Evolutionary conservation across 176 grass and related monocot genomes (phyloP).

Genomic region (Dactylis glomerata): DNA sequence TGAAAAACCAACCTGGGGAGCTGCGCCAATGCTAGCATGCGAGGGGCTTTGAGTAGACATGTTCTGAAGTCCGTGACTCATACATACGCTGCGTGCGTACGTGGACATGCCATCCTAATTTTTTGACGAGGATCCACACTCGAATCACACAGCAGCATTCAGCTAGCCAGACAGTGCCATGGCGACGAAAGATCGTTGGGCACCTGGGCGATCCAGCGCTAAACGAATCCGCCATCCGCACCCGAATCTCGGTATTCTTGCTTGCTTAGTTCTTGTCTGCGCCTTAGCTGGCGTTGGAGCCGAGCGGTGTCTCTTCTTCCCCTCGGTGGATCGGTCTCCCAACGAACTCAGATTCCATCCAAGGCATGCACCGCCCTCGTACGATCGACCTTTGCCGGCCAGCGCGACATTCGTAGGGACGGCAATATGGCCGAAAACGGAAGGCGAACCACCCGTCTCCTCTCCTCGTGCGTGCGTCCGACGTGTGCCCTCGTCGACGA

Average conservation of each 20-base stretch:
- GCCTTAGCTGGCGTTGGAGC: conserved; percentile 6
- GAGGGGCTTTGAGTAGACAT: too few relatives aligned
- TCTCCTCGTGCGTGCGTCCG: neutral
- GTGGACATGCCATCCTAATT: neutral
- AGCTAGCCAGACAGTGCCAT: neutral
- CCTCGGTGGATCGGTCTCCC: neutral
- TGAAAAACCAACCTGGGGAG: too few relatives aligned
- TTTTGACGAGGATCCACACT: neutral
- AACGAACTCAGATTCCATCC: neutral
- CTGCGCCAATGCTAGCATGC: too few relatives aligned
- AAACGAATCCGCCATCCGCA: neutral
- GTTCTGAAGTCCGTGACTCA: too few relatives aligned
- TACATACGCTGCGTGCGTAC: too few relatives aligned
- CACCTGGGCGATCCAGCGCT: neutral
- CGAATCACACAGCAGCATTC: neutral
- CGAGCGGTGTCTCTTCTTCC: neutral
- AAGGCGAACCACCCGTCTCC: conserved; percentile 22
- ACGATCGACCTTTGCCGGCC: neutral
- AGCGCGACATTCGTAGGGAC: neutral
- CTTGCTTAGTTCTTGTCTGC: neutral
- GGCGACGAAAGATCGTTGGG: neutral
- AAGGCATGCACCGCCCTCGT: neutral
- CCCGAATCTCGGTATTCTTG: too few relatives aligned
- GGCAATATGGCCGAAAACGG: conserved; percentile 36
- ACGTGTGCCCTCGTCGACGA: neutral